phyloP scores from a whole-genome alignment of 2,329 filamentous ascomycete genomes.

The Trichoderma hamatum region DNA sequence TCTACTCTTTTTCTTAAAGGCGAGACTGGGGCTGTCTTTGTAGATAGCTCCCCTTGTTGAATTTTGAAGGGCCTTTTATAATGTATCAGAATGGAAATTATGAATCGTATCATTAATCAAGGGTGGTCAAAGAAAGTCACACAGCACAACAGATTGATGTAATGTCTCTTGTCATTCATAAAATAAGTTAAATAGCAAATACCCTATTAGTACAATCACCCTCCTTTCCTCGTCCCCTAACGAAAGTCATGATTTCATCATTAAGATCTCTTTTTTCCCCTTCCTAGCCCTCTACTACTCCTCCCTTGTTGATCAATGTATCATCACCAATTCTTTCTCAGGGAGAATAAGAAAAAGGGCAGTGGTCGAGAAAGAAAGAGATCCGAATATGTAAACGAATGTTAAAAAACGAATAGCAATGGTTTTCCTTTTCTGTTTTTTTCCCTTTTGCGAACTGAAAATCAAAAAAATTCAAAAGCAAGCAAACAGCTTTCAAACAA shows the following conservation, averaged over 20 bases:
- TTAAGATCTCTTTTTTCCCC: neutral
- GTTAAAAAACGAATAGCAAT: neutral
- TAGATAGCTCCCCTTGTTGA: too few relatives aligned
- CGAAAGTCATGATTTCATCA: slow-evolving; percentile 15
- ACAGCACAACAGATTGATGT: neutral
- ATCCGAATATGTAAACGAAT: slow-evolving; percentile 15
- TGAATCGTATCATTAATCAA: neutral
- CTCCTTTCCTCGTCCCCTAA: neutral
- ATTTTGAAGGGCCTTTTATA: too few relatives aligned
- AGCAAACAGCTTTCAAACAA: neutral
- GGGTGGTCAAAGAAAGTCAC: neutral
- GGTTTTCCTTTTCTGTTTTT: neutral
- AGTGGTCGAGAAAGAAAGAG: neutral
- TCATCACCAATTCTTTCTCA: neutral
- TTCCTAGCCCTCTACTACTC: neutral
- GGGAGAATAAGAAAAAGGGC: too few relatives aligned
- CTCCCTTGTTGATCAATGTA: neutral
- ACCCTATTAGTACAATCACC: slow-evolving; percentile 20
- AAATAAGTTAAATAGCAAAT: neutral
- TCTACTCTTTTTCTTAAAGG: neutral
- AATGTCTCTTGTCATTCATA: slow-evolving; percentile 26
- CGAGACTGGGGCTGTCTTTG: too few relatives aligned
- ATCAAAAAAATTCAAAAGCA: slow-evolving; percentile 18
- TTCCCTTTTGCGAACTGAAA: neutral
- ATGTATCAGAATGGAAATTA: too few relatives aligned